Base-by-base conservation (phyloP, 805 yeast genomes). In the Kodamaea hsintzibuensis region DNA sequence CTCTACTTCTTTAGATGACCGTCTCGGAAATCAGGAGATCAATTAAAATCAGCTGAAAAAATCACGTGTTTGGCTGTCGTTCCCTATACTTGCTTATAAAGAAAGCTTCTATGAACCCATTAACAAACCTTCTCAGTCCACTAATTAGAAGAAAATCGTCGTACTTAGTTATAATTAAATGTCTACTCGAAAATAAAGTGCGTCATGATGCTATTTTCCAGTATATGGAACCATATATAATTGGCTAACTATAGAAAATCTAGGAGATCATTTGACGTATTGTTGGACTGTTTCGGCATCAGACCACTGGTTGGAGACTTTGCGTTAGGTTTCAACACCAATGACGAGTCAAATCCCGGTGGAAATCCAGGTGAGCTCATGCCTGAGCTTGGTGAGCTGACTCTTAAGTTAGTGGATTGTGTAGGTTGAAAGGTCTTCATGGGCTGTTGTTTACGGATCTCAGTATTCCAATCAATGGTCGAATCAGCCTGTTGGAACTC, bases 321-420 rank as follows among this genome's bases (percentile, higher is more conserved):
- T 35, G 52, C 42, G 43, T 43, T 35, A 42, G 54, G 54, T 10
- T 47, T 45, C 27, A 51, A 37, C 22, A 51, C 54, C 45, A 50
- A 13, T 16, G 49, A 37, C 13, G 54, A 42, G 45, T 64, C 57
- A 51, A 68, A 71, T 1, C 76, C 76, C 0, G 76, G 76, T 1
- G 76, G 76, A 39, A 59, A 64, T 25, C 59, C 66, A 8, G 60
- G 45, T 42, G 45, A 22, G 49, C 33, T 18, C 38, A 30, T 14
- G 18, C 30, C 22, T 9, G 42, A 22, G 42, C 25, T 49, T 8
- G 46, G 46, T 42, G 51, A 25, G 42, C 51, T 42, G 44, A 52
- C 50, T 37, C 45, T 18, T 43, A 38, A 9, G 18, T 33, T 9
- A 25, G 30, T 22, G 53, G 45, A 14, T 19, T 10, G 35, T 30